Percentiles rank a stretch among this genome's conserved stretches.
Evolutionary conservation across 228 moss, liverwort and hornwort genomes (phyloP).

Genomic region (Sphagnum fallax): DNA sequence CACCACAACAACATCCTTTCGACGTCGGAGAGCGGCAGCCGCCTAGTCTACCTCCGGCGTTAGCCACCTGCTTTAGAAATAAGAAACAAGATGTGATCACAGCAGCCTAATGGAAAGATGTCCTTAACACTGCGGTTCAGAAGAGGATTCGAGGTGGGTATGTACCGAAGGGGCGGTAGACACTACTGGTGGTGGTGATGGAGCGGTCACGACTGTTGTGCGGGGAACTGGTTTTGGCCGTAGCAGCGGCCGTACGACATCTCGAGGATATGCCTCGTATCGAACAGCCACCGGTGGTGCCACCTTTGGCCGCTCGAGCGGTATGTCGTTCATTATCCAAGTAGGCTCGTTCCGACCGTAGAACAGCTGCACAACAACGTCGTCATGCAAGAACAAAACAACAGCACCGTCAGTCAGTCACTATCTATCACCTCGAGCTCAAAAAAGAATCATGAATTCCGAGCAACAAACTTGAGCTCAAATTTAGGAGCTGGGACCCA

Average conservation of each 20-base stretch:
- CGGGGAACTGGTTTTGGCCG: not conserved
- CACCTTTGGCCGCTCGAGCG: constrained; percentile 6
- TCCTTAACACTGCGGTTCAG: too few relatives aligned
- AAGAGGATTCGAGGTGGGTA: not conserved
- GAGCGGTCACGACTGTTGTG: not conserved
- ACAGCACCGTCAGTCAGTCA: not conserved
- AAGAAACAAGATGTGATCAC: not conserved
- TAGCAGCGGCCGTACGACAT: too few relatives aligned
- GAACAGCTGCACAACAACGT: constrained; percentile 23
- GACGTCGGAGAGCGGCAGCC: too few relatives aligned
- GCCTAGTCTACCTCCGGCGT: not conserved
- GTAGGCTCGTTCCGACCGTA: constrained; percentile 23
- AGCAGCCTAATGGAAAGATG: not conserved
- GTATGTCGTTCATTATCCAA: constrained; percentile 10
- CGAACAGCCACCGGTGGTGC: not conserved
- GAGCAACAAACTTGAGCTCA: not conserved
- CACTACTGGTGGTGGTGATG: not conserved
- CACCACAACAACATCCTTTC: not conserved
- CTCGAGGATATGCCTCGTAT: constrained; percentile 8
- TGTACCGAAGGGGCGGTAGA: not conserved
- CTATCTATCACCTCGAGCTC: not conserved
- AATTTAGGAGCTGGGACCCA: too few relatives aligned
- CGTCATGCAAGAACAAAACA: too few relatives aligned
- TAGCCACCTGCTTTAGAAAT: not conserved
- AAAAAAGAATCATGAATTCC: not conserved